Percentiles rank a stretch among this genome's conserved stretches.
phyloP scores from a whole-genome alignment of 257 asterid species.

The Solanum pinnatisectum region DNA sequence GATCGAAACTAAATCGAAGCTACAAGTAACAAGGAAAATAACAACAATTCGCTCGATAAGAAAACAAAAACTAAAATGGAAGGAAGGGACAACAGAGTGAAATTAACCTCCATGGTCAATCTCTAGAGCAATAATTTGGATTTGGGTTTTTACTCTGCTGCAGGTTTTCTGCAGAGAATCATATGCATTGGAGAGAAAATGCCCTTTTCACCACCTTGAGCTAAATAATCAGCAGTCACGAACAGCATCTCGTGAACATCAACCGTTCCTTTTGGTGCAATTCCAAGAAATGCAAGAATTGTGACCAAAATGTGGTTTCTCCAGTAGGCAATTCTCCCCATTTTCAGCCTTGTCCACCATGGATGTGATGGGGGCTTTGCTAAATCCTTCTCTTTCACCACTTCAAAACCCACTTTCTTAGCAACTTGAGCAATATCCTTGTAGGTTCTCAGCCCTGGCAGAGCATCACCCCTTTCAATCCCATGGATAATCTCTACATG shows the following conservation, averaged over 20 bases:
- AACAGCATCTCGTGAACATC: slow-evolving; percentile 84
- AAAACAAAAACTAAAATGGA: background rate
- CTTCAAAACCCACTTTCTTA: slow-evolving; percentile 54
- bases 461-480: slow-evolving; percentile 68
- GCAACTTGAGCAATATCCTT: slow-evolving; percentile 51
- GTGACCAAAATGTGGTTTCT: slow-evolving; percentile 65
- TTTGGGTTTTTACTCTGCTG: slow-evolving; percentile 1
- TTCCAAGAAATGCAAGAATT: slow-evolving; percentile 53
- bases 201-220: slow-evolving; percentile 68
- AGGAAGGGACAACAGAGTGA: slow-evolving; percentile 1
- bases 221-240: slow-evolving; percentile 65
- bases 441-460: slow-evolving; percentile 60
- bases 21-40: background rate
- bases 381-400: slow-evolving; percentile 49
- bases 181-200: slow-evolving; percentile 79
- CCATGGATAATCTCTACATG: slow-evolving; percentile 77
- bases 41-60: slow-evolving; percentile 13
- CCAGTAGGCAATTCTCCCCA: slow-evolving; percentile 78
- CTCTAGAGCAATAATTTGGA: background rate
- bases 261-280: slow-evolving; percentile 68
- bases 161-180: slow-evolving; percentile 84
- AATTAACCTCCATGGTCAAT: slow-evolving; percentile 12
- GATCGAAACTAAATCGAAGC: too few relatives aligned
- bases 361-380: slow-evolving; percentile 62
- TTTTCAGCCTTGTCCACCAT: slow-evolving; percentile 79